Conservation (phyloP, 2,329 filamentous ascomycete species). For the Microsporum ferrugineum region DNA sequence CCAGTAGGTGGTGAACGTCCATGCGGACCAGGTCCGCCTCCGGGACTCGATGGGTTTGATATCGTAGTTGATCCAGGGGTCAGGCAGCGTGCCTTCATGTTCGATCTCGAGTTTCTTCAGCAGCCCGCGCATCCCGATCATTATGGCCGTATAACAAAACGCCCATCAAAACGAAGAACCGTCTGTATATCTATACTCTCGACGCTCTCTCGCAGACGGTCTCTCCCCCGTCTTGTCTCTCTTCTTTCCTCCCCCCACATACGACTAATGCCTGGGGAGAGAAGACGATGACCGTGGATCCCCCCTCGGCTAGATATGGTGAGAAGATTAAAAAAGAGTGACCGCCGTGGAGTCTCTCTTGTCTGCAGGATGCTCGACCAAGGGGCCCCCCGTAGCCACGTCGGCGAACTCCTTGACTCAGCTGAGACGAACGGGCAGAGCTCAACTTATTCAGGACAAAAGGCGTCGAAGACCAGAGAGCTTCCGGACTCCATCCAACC, state of each 20-base stretch:
- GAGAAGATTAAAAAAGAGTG: too few relatives aligned
- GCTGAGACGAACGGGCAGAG: too few relatives aligned
- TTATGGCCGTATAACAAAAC: not conserved
- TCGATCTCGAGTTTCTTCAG: conserved; percentile 17
- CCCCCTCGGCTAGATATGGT: not conserved
- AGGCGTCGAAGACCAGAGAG: not conserved
- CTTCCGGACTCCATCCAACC: not conserved
- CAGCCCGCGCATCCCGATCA: not conserved
- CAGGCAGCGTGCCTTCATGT: conserved; percentile 16
- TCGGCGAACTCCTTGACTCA: too few relatives aligned
- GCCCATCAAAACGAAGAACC: too few relatives aligned
- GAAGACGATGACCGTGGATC: not conserved
- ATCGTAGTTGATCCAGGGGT: conserved; percentile 38
- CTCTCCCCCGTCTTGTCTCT: too few relatives aligned
- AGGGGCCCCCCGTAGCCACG: too few relatives aligned
- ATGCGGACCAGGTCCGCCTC: conserved; percentile 35
- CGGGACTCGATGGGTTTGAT: conserved; percentile 38
- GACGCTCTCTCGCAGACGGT: too few relatives aligned
- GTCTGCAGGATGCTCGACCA: too few relatives aligned
- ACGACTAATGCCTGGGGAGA: not conserved
- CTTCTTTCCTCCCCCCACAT: too few relatives aligned
- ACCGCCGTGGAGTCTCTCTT: too few relatives aligned
- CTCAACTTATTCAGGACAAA: too few relatives aligned
- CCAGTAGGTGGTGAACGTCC: conserved; percentile 39
- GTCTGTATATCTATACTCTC: too few relatives aligned